These are phyloP conservation scores for Trametes versicolor DNA, from an alignment of 1,284 basidiomycete genomes.

Conservation along the genomic window DNA sequence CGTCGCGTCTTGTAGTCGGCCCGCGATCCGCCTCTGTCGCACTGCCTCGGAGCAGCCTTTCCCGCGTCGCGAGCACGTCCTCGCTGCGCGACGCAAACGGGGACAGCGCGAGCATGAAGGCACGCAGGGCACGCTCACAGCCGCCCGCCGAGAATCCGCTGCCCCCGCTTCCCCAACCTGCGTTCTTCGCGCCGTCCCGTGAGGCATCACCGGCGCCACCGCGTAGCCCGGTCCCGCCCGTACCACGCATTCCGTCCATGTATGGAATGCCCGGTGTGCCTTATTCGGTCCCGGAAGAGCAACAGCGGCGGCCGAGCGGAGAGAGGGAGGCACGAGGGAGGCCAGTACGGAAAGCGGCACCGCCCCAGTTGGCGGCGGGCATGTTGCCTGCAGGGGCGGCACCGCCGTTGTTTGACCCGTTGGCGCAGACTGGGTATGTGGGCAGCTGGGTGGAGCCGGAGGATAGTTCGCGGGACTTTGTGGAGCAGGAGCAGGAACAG, in stretches of 20 bases:
- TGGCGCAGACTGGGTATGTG: slow-evolving; percentile 5
- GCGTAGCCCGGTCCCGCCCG: slow-evolving; percentile 30
- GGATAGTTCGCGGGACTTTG: not conserved
- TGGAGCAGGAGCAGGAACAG: not conserved
- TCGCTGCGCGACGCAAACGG: slow-evolving; percentile 14
- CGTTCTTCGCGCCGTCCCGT: not conserved
- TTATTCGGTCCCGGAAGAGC: not conserved
- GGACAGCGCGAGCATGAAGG: slow-evolving; percentile 23
- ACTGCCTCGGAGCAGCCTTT: slow-evolving; percentile 29
- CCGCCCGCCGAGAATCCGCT: slow-evolving; percentile 20
- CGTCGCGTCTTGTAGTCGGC: not conserved
- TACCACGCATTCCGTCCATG: slow-evolving; percentile 39
- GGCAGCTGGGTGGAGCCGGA: not conserved
- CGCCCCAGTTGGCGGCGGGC: too few relatives aligned
- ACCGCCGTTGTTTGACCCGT: slow-evolving; percentile 8
- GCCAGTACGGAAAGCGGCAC: slow-evolving; percentile 6
- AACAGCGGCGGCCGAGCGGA: not conserved
- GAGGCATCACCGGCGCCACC: slow-evolving; percentile 17
- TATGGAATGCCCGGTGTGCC: slow-evolving; percentile 12
- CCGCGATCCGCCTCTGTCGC: slow-evolving; percentile 10
- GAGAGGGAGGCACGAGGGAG: slow-evolving; percentile 19
- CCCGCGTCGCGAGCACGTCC: slow-evolving; percentile 20
- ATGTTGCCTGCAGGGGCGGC: slow-evolving; percentile 3
- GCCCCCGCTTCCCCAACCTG: not conserved
- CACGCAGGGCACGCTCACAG: slow-evolving; percentile 31